Evolutionary conservation across 2,329 filamentous ascomycete genomes (phyloP), one percentile per base, ranked within the genome.

Genomic region (Colletotrichum paranaense): DNA sequence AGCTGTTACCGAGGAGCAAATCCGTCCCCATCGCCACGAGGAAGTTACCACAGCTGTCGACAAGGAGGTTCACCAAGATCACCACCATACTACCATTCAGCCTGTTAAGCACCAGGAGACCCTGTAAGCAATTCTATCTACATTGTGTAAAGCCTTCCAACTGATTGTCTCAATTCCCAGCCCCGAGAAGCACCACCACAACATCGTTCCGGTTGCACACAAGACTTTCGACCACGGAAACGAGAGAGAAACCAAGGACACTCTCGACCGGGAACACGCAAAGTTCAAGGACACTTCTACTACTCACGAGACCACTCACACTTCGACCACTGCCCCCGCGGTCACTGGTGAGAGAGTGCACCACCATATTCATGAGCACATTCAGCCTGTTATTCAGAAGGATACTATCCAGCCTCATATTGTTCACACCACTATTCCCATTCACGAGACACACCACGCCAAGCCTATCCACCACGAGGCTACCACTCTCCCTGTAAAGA

Each of bases 371-470:
- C 90, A 93, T 75, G 91, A 94, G 80, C 91, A 89, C 35, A 88
- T 94, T 60, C 92, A 94, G 80, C 92, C 92, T 0, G 88, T 94
- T 0, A 85, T 95, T 46, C 86, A 94, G 63, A 93, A 93, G 79
- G 91, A 94, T 76, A 90, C 88, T 1, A 84, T 94, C 32, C 89
- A 93, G 75, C 92, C 91, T 1, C 86, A 90, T 19, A 88, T 94
- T 4, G 86, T 94, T 1, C 93, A 95, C 84, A 94, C 91, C 28
- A 94, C 91, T 1, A 86, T 93, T 0, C 93, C 92, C 0, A 87
- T 95, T 55, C 92, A 94, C 76, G 93, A 95, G 82, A 88, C 89
- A 2, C 92, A 94, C 79, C 91, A 94, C 77, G 90, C 92, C 63
- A 86, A 88, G 16, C 86, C 92, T 1, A 87, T 92, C 72, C 90